Evolutionary conservation across 2,329 filamentous ascomycete genomes (phyloP), one percentile per base, ranked within the genome.

Genomic region (Monosporascus sp.): DNA sequence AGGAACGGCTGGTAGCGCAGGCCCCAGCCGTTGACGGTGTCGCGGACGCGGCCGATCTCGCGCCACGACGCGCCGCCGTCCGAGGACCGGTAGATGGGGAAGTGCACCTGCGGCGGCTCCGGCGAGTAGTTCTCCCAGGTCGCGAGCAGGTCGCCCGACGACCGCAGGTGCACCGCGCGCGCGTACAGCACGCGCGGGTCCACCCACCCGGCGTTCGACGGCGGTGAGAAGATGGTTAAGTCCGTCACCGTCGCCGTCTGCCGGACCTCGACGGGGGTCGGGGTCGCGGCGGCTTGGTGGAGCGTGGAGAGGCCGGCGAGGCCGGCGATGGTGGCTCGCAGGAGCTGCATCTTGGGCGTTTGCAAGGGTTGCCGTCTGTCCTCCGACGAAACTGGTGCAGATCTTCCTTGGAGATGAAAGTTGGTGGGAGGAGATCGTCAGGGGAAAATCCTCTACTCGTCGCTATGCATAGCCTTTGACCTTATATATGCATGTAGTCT

Each of bases 1-100:
- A 89, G 71, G 64, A 81, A 80, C 0, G 87, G 86, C 61, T 89
- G 87, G 62, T 87, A 87, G 36, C 83, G 77, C 50, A 88, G 65
- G 20, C 86, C 86, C 74, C 80, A 84, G 50, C 77, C 77, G 59
- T 88, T 85, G 37, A 79, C 80, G 44, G 78, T 75, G 63, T 89
- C 86, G 15, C 80, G 72, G 7, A 89, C 80, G 15, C 76, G 75
- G 5, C 82, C 82, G 49, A 87, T 74, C 62, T 85, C 77, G 11
- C 74, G 73, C 86, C 86, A 89, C 2, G 77, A 81, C 50, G 72
- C 62, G n/a, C 81, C 81, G 35, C 72, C 70, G 60, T 84, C 79
- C 7, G 64, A 69, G 43, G 76, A 80, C 56, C 72, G 68, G 57
- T 71, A 78, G 57, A 80, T 77, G 49, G 78, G 81, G 62, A 81